Conservation (phyloP, 2,329 filamentous ascomycete species). For the Hypomyces perniciosus region DNA sequence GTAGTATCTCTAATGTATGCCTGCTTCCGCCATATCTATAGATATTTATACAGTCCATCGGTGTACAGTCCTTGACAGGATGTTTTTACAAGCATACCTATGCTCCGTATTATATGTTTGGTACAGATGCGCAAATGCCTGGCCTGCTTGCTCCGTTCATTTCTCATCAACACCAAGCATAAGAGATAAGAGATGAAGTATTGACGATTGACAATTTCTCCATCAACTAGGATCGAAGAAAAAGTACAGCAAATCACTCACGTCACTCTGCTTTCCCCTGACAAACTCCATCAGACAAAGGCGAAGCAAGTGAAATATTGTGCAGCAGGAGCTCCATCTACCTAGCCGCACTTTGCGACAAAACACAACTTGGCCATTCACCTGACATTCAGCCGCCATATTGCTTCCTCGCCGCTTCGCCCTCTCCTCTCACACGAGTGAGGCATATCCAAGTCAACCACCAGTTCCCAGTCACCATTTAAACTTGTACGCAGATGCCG, state of each 20-base stretch:
- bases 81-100: too few relatives aligned
- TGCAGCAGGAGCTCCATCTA: neutral
- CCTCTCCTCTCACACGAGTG: neutral
- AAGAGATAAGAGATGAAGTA: neutral
- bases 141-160: too few relatives aligned
- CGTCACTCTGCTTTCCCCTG: slow-evolving; percentile 4
- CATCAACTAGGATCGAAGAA: neutral
- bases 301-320: neutral
- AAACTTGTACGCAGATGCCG: slow-evolving; percentile 6
- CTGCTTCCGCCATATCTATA: too few relatives aligned
- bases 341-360: slow-evolving; percentile 4
- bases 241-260: slow-evolving; percentile 4
- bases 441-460: neutral
- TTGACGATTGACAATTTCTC: neutral
- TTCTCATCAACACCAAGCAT: too few relatives aligned
- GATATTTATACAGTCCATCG: too few relatives aligned
- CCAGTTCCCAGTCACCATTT: slow-evolving; percentile 2
- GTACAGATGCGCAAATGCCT: too few relatives aligned
- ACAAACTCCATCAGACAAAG: neutral
- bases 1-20: too few relatives aligned
- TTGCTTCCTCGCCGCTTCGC: too few relatives aligned
- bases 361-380: neutral
- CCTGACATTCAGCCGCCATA: neutral
- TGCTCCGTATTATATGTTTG: too few relatives aligned
- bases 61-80: too few relatives aligned